phyloP scores from a whole-genome alignment of 2,329 filamentous ascomycete species.

The Diaporthe ilicicola region DNA sequence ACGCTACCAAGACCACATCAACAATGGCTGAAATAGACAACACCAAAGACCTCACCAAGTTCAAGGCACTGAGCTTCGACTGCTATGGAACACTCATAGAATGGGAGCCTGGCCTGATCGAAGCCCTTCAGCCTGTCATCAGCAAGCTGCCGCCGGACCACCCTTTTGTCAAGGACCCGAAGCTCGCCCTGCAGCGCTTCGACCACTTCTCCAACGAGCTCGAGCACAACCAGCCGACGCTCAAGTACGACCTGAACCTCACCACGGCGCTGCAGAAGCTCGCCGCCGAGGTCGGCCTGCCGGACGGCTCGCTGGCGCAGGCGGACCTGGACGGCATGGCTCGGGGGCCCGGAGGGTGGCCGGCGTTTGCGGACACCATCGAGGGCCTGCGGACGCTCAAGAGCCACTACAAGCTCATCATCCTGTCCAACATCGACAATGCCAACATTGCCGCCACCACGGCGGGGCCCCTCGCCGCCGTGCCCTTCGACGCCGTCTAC shows the following conservation, averaged over 20 bases:
- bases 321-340: slow-evolving; percentile 59
- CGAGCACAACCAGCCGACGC: slow-evolving; percentile 61
- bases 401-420: slow-evolving; percentile 62
- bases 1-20: not conserved
- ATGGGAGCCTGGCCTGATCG: slow-evolving; percentile 74
- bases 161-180: slow-evolving; percentile 46
- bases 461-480: slow-evolving; percentile 52
- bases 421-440: slow-evolving; percentile 68
- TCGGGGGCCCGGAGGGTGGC: slow-evolving; percentile 60
- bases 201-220: slow-evolving; percentile 57
- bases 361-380: slow-evolving; percentile 65
- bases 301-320: slow-evolving; percentile 39
- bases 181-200: slow-evolving; percentile 52
- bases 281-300: slow-evolving; percentile 52
- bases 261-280: slow-evolving; percentile 55
- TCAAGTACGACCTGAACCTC: slow-evolving; percentile 69
- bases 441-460: slow-evolving; percentile 46
- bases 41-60: slow-evolving; percentile 38
- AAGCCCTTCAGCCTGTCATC: slow-evolving; percentile 60
- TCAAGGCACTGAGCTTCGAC: slow-evolving; percentile 71
- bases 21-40: slow-evolving; percentile 25
- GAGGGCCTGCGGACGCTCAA: slow-evolving; percentile 58
- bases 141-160: slow-evolving; percentile 50
- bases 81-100: slow-evolving; percentile 83
- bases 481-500: slow-evolving; percentile 68